Evolutionary conservation across 352 stramenopile genomes (phyloP), one percentile per base, ranked within the genome.

Genomic region (Phytophthora melonis): DNA sequence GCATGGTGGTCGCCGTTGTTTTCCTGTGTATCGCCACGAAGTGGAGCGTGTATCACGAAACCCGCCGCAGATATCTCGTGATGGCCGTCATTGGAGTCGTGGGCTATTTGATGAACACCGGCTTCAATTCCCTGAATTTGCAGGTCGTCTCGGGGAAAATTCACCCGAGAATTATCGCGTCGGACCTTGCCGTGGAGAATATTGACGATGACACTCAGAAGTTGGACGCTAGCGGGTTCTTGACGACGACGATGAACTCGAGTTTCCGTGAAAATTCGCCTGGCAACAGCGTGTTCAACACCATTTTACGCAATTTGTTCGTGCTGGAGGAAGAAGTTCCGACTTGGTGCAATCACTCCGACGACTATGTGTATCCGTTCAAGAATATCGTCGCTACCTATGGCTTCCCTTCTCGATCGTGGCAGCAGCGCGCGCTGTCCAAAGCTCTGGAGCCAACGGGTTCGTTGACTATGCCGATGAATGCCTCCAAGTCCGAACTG

Each of bases 71-170:
- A 21, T 66, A 59, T 55, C 9, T 53, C 14, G 27, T 61, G 3
- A 72, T 56, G 65, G 57, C 4, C 8, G 47, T 50, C 11, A 56
- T 72, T 61, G 65, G 65, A 3, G 32, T 56, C 19, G 32, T 66
- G 14, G 47, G 65, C 3, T 72, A 66, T 36, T 27, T 72, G 45
- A 71, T 71, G 56, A 71, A 71, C 34, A 71, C 56, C 3, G 64
- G 64, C 11, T 71, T 71, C 25, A 71, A 45, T 21, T 49, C 64
- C 3, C 64, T 71, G 21, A 71, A 71, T 27, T 52, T 71, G 56
- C 64, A 71, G 49, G 56, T 71, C 16, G 6, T 25, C 23, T 32
- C 34, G 11, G 64, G 64, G 18, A 50, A 66, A 21, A 60, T 60
- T 27, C 16, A 49, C n/a, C 56, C 56, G 0, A 21, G n/a, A 21